Percentiles rank a stretch among this genome's conserved stretches.
Evolutionary conservation across 2,329 filamentous ascomycete genomes (phyloP).

Genomic region (Exophiala alcalophila): DNA sequence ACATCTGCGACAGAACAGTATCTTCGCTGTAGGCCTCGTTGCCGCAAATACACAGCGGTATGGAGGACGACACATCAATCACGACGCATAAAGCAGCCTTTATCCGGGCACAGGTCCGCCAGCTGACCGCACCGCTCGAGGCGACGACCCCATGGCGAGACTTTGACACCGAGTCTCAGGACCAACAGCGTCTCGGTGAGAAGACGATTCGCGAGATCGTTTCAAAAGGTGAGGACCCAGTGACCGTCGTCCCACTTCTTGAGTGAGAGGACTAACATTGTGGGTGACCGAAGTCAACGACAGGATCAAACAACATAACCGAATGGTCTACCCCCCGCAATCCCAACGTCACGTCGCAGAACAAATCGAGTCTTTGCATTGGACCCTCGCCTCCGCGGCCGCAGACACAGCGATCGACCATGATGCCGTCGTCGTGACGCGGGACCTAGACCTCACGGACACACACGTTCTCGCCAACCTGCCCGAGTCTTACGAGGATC

Average conservation of each 20-base stretch:
- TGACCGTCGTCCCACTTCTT: background rate
- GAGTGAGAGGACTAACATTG: background rate
- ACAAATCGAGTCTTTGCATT: conserved; percentile 56
- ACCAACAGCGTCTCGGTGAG: conserved; percentile 47
- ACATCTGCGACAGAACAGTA: too few species aligned
- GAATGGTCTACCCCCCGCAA: conserved; percentile 52
- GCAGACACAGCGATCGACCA: conserved; percentile 12
- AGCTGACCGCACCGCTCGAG: conserved; percentile 49
- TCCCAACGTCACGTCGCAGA: conserved; percentile 56
- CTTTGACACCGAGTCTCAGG: conserved; percentile 39
- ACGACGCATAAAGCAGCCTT: conserved; percentile 52
- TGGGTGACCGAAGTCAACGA: conserved; percentile 45
- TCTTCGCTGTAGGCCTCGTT: too few species aligned
- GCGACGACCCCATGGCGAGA: conserved; percentile 48
- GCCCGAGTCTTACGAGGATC: conserved; percentile 16
- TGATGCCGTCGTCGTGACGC: conserved; percentile 10
- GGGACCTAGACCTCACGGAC: conserved; percentile 20
- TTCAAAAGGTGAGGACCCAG: conserved; percentile 45
- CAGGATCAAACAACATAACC: conserved; percentile 52
- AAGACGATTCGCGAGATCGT: conserved; percentile 51
- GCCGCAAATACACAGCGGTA: too few species aligned
- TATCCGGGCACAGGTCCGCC: conserved; percentile 50
- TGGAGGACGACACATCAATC: conserved; percentile 42
- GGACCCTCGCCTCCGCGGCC: conserved; percentile 47
- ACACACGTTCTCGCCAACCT: conserved; percentile 7